Conservation (phyloP, 257 asterid species). For the Echites panduratus region DNA sequence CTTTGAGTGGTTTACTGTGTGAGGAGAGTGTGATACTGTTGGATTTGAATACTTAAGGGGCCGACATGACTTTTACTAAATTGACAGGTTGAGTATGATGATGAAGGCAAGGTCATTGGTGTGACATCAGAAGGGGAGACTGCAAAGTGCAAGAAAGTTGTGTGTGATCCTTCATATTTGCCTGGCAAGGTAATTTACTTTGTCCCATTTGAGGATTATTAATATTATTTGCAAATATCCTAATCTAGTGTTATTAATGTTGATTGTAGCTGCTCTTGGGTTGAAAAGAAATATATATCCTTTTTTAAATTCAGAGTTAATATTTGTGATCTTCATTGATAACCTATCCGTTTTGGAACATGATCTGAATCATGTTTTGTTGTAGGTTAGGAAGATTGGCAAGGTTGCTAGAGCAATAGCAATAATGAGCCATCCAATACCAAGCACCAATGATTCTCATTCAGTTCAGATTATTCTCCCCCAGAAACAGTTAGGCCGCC, state of each 20-base stretch:
- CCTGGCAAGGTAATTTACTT: constrained; percentile 54
- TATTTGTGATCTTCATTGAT: background rate
- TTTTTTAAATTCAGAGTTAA: background rate
- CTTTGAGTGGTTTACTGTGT: background rate
- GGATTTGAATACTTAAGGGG: background rate
- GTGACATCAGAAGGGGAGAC: constrained; percentile 98
- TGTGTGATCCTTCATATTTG: constrained; percentile 93
- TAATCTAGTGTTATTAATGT: no score
- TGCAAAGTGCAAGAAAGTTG: constrained; percentile 90
- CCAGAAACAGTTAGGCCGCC: constrained; percentile 92
- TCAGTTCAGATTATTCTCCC: constrained; percentile 92
- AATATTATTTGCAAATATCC: background rate
- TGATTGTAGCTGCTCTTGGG: background rate
- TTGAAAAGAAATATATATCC: background rate
- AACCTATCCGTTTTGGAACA: background rate
- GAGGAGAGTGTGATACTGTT: background rate
- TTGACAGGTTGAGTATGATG: constrained; percentile 81
- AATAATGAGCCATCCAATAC: constrained; percentile 96
- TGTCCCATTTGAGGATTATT: background rate
- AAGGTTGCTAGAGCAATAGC: constrained; percentile 90
- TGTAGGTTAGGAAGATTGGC: constrained; percentile 77
- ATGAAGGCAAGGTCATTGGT: constrained; percentile 82
- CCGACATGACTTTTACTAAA: constrained; percentile 6
- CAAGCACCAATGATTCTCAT: constrained; percentile 76
- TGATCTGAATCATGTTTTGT: constrained; percentile 7